Evolutionary conservation across 2,329 filamentous ascomycete species (phyloP).

Genomic region (Aspergillus sp.): DNA sequence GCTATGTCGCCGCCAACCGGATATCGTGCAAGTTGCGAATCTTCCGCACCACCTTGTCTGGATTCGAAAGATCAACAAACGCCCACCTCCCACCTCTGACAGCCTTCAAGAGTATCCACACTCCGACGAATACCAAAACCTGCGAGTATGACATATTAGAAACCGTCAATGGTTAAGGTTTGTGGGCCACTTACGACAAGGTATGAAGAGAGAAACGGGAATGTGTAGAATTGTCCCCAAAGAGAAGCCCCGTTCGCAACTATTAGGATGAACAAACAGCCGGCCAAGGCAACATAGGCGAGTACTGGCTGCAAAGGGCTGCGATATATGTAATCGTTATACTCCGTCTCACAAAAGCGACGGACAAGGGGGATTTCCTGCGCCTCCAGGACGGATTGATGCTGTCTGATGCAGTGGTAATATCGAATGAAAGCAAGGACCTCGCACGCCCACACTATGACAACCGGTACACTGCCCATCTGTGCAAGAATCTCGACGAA

Average conservation of each 20-base stretch:
- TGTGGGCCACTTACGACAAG: neutral
- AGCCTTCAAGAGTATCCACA: neutral
- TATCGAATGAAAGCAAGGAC: neutral
- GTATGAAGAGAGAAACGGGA: neutral
- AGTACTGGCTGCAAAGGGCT: neutral
- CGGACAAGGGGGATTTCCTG: neutral
- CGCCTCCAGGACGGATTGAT: neutral
- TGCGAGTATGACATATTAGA: neutral
- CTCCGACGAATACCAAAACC: neutral
- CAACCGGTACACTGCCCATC: neutral
- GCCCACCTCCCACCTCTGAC: neutral
- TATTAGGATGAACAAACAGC: neutral
- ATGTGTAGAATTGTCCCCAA: neutral
- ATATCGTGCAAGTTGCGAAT: neutral
- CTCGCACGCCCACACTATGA: conserved; percentile 1
- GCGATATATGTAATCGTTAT: neutral
- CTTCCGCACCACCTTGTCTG: neutral
- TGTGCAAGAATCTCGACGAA: conserved; percentile 1
- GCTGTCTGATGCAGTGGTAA: neutral
- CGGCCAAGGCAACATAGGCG: neutral
- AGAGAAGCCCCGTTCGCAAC: neutral
- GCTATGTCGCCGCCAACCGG: neutral
- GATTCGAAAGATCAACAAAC: neutral
- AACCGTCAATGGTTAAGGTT: neutral
- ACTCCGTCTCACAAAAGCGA: neutral